phyloP scores from a whole-genome alignment of 176 grass and related monocot genomes.

The Aegilops sharonensis region DNA sequence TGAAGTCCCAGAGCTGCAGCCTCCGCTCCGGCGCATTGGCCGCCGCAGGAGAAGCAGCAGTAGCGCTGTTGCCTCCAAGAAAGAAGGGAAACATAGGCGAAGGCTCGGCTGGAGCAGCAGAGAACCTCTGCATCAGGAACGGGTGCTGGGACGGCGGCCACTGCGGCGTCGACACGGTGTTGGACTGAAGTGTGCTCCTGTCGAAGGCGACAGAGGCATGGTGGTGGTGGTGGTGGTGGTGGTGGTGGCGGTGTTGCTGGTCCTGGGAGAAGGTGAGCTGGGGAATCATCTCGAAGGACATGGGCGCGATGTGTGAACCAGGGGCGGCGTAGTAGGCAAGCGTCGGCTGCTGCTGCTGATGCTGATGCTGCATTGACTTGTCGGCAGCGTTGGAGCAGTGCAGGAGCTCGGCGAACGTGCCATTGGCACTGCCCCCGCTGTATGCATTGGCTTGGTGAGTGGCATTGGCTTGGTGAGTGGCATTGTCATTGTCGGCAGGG shows the following conservation, averaged over 20 bases:
- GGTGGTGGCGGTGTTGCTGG: slow-evolving; percentile 27
- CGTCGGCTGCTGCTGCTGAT: slow-evolving; percentile 27
- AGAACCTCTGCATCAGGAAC: slow-evolving; percentile 46
- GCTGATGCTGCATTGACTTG: slow-evolving; percentile 28
- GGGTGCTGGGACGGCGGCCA: slow-evolving; percentile 35
- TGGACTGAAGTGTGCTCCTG: slow-evolving; percentile 98
- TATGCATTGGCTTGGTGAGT: slow-evolving; percentile 31
- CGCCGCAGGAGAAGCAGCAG: slow-evolving; percentile 9
- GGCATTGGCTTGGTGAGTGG: slow-evolving; percentile 33
- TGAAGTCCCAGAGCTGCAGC: slow-evolving; percentile 60
- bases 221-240: not conserved
- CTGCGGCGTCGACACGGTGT: slow-evolving; percentile 42
- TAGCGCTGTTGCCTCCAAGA: slow-evolving; percentile 13
- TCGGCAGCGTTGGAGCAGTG: slow-evolving; percentile 27
- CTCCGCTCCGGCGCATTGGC: slow-evolving; percentile 9
- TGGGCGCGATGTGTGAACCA: slow-evolving; percentile 10
- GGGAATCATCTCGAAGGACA: slow-evolving; percentile 53
- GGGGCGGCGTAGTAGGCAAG: slow-evolving; percentile 39
- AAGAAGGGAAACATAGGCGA: slow-evolving; percentile 29
- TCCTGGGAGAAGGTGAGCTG: slow-evolving; percentile 67
- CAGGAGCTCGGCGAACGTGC: slow-evolving; percentile 56
- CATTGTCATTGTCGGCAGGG: slow-evolving; percentile 15
- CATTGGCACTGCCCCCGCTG: not conserved
- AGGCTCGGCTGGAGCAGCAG: slow-evolving; percentile 25
- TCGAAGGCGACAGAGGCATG: slow-evolving; percentile 39